Percentiles rank a stretch among this genome's conserved stretches.
Conservation (phyloP, 306 rosid species). For the Datisca glomerata region DNA sequence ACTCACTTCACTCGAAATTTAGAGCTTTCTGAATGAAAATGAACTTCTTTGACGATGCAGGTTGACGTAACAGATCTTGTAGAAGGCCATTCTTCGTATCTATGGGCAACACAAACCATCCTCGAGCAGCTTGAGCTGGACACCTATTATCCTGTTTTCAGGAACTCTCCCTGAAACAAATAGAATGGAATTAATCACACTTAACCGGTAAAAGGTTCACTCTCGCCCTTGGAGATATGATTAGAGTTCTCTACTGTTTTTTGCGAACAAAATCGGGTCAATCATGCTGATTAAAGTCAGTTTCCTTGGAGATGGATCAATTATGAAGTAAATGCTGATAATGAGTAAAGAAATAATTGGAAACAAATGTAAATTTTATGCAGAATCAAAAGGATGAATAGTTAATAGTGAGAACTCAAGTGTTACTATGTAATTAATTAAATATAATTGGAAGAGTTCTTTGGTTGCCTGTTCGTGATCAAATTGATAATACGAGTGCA, state of each 20-base stretch:
- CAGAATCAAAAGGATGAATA: no score
- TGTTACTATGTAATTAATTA: no score
- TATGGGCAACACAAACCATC: conserved; percentile 64
- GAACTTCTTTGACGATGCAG: conserved; percentile 27
- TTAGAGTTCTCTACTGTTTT: not conserved
- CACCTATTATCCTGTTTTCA: conserved; percentile 54
- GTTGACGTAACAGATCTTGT: conserved; percentile 62
- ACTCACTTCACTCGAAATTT: no score
- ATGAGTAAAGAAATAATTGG: no score
- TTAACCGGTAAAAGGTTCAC: not conserved
- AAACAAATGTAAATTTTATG: no score
- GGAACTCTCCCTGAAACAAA: conserved; percentile 8
- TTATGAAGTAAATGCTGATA: no score
- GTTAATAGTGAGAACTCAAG: no score
- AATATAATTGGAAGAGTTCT: no score
- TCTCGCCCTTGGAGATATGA: not conserved
- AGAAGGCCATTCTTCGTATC: conserved; percentile 85
- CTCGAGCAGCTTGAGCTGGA: conserved; percentile 62
- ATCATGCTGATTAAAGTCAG: conserved; percentile 4
- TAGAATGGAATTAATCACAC: not conserved
- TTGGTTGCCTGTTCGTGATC: no score
- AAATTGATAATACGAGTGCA: no score
- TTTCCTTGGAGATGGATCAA: not conserved
- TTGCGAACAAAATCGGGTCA: no score
- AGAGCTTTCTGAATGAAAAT: not conserved